phyloP scores from a whole-genome alignment of 1,284 basidiomycete species.

The Heterobasidion irregulare region DNA sequence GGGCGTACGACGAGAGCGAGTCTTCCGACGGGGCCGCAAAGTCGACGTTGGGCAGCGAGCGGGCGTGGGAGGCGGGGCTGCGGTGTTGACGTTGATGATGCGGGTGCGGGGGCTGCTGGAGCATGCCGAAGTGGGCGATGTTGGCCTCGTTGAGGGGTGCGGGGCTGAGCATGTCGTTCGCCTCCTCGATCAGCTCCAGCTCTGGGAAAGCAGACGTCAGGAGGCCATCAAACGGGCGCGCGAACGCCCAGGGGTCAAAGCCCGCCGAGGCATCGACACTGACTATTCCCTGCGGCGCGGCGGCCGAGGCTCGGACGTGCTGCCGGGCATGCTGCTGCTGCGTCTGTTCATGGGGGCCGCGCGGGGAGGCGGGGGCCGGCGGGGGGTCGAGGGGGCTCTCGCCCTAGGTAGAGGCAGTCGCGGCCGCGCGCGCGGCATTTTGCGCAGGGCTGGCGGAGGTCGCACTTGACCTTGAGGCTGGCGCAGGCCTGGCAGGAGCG shows the following conservation, averaged over 20 bases:
- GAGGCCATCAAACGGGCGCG: neutral
- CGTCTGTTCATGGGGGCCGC: neutral
- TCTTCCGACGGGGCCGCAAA: conserved; percentile 3
- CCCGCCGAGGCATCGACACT: conserved; percentile 11
- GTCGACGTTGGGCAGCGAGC: conserved; percentile 12
- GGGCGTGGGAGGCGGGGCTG: conserved; percentile 4
- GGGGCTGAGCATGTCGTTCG: conserved; percentile 2
- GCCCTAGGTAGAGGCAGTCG: conserved; percentile 47
- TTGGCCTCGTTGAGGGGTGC: conserved; percentile 12
- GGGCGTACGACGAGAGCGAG: conserved; percentile 8
- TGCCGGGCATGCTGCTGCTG: neutral
- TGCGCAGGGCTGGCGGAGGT: conserved; percentile 55
- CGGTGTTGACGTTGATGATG: neutral
- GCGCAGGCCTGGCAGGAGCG: conserved; percentile 56
- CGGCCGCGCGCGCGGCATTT: conserved; percentile 52
- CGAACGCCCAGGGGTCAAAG: conserved; percentile 7
- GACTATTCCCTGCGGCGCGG: conserved; percentile 1
- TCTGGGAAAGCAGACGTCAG: conserved; percentile 9
- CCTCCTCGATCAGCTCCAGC: conserved; percentile 12
- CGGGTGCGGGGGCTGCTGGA: neutral
- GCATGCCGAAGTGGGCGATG: conserved; percentile 7
- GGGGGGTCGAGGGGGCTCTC: conserved; percentile 1
- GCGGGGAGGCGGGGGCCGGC: neutral
- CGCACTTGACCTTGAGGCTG: conserved; percentile 65
- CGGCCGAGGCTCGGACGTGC: neutral